Conservation (phyloP, 805 yeast genomes). For the Candida golubevii region DNA sequence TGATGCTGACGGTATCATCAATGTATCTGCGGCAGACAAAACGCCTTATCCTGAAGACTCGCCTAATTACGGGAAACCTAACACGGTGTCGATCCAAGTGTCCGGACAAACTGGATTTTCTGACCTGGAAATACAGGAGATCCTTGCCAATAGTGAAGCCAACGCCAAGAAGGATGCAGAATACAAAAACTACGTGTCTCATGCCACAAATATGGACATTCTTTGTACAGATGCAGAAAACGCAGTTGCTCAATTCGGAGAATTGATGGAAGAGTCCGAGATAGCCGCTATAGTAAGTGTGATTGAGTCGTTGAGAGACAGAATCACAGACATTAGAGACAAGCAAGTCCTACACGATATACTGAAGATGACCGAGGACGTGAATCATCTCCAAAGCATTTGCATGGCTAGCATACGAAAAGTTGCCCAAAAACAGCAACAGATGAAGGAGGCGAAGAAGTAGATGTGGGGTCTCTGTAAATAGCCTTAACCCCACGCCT, state of each 20-base stretch:
- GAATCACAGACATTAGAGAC: conserved; percentile 33
- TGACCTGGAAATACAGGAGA: conserved; percentile 59
- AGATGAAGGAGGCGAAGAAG: conserved; percentile 1
- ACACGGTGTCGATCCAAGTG: conserved; percentile 48
- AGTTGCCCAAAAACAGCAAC: conserved; percentile 34
- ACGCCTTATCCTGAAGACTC: conserved; percentile 36
- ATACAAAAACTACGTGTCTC: conserved; percentile 59
- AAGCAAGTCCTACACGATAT: conserved; percentile 30
- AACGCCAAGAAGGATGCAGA: conserved; percentile 58
- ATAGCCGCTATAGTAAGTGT: conserved; percentile 24
- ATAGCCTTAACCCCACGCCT: not conserved
- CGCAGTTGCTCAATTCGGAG: conserved; percentile 70
- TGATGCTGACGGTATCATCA: conserved; percentile 74
- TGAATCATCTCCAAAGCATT: conserved; percentile 34
- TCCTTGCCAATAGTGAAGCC: conserved; percentile 63
- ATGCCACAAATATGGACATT: conserved; percentile 74
- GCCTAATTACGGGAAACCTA: conserved; percentile 41
- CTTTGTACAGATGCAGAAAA: conserved; percentile 83
- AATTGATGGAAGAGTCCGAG: conserved; percentile 46
- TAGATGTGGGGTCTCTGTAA: not conserved
- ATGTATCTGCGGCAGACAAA: conserved; percentile 55
- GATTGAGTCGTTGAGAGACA: conserved; percentile 21
- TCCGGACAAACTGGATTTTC: conserved; percentile 55
- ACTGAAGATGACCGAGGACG: conserved; percentile 28
- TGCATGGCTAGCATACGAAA: conserved; percentile 38